These are phyloP conservation scores for Coelastrella sp. DNA, from an alignment of 139 green algal genomes.

Conservation along the genomic window DNA sequence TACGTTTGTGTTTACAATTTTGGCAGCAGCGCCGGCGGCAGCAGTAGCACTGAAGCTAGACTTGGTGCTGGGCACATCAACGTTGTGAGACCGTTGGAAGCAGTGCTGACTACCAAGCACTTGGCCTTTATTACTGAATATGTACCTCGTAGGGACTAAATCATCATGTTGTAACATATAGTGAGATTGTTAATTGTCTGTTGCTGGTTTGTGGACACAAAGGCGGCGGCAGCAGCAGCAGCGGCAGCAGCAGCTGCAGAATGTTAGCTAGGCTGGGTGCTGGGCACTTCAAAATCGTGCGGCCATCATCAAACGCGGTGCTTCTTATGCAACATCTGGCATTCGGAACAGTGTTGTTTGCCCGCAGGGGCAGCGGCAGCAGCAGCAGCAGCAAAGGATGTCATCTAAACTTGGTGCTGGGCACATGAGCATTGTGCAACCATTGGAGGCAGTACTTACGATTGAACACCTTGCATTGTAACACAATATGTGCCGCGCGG, in stretches of 20 bases:
- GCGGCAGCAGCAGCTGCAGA: not conserved
- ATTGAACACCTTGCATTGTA: no score
- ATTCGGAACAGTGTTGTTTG: not conserved
- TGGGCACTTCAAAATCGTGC: not conserved
- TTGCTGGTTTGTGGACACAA: no score
- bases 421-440: not conserved
- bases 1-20: no score
- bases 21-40: no score
- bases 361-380: not conserved
- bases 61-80: constrained; percentile 45
- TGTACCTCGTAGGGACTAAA: constrained; percentile 14
- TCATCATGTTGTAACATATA: no score
- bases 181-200: no score
- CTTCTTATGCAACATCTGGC: no score
- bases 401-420: no score
- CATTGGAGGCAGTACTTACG: no score
- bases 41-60: not conserved
- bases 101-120: constrained; percentile 35
- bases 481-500: not conserved
- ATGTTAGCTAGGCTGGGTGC: not conserved
- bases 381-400: not conserved
- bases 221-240: no score
- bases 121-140: constrained; percentile 39
- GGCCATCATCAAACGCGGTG: not conserved
- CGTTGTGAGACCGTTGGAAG: constrained; percentile 40